These are phyloP conservation scores for Ganoderma multipileum DNA, from an alignment of 1,284 basidiomycete genomes.

Conservation along the genomic window DNA sequence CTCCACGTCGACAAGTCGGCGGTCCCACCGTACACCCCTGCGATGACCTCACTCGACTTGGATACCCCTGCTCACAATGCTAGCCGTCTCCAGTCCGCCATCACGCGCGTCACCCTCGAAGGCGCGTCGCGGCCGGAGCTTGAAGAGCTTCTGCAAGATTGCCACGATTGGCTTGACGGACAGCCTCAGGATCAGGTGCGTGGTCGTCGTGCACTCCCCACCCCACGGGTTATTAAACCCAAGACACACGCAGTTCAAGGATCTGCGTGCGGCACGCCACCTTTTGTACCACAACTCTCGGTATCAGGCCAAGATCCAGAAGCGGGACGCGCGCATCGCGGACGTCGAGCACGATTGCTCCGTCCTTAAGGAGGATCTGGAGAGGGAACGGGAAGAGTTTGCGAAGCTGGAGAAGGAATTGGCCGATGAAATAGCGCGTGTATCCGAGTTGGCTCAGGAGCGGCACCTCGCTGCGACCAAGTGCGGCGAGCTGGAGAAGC, in stretches of 20 bases:
- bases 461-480: slow-evolving; percentile 28
- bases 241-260: slow-evolving; percentile 26
- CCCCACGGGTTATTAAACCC: neutral
- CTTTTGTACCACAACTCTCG: slow-evolving; percentile 32
- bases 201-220: neutral
- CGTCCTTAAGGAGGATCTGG: slow-evolving; percentile 36
- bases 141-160: slow-evolving; percentile 44
- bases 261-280: slow-evolving; percentile 34
- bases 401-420: slow-evolving; percentile 32
- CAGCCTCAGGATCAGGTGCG: slow-evolving; percentile 46
- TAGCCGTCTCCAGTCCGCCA: slow-evolving; percentile 43
- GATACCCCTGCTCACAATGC: slow-evolving; percentile 35
- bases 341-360: slow-evolving; percentile 27
- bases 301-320: slow-evolving; percentile 28
- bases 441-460: slow-evolving; percentile 32
- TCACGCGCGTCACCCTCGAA: slow-evolving; percentile 46
- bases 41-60: slow-evolving; percentile 26
- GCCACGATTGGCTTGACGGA: slow-evolving; percentile 45
- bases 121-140: slow-evolving; percentile 45
- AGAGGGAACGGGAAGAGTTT: slow-evolving; percentile 36
- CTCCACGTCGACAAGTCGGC: slow-evolving; percentile 38
- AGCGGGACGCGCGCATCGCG: slow-evolving; percentile 24
- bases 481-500: slow-evolving; percentile 34
- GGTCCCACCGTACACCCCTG: slow-evolving; percentile 31
- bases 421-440: slow-evolving; percentile 37